Conservation (phyloP, 495 filamentous ascomycete genomes). For the Podospora appendiculata region DNA sequence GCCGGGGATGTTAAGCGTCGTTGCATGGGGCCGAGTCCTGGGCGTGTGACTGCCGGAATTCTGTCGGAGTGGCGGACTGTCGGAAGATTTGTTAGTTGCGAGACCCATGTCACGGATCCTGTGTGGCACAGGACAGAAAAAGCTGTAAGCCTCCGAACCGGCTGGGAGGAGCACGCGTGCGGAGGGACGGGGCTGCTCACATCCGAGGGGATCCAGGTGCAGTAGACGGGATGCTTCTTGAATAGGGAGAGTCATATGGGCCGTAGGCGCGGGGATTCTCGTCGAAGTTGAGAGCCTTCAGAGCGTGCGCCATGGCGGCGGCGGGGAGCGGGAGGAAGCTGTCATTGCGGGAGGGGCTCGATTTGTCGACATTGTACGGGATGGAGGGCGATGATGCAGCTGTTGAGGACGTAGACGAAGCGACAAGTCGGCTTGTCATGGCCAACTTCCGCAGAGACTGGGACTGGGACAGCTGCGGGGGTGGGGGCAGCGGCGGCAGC, state of each 20-base stretch:
- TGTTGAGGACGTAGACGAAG: conserved; percentile 17
- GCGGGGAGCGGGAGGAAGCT: conserved; percentile 16
- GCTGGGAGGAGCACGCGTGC: no score
- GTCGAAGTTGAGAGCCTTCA: conserved; percentile 28
- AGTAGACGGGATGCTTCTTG: conserved; percentile 43
- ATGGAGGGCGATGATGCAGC: conserved; percentile 24
- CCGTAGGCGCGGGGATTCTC: conserved; percentile 17
- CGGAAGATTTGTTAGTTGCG: conserved; percentile 1
- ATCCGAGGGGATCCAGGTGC: conserved; percentile 47
- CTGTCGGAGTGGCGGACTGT: conserved; percentile 46
- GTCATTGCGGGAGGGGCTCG: conserved; percentile 2
- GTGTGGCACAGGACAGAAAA: no score
- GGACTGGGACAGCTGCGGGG: conserved; percentile 14
- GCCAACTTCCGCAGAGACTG: conserved; percentile 38
- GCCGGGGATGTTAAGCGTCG: conserved; percentile 76
- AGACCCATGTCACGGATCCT: no score
- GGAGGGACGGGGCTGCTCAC: conserved; percentile 23
- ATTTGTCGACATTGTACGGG: conserved; percentile 9
- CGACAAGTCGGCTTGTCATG: conserved; percentile 38
- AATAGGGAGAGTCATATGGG: conserved; percentile 37
- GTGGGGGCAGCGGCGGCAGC: not conserved
- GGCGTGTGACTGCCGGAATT: conserved; percentile 57
- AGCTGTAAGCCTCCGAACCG: no score
- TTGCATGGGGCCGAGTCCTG: conserved; percentile 61
- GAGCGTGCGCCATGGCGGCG: conserved; percentile 25